phyloP scores from a whole-genome alignment of 2,329 filamentous ascomycete genomes.

The Colletotrichum lupini region DNA sequence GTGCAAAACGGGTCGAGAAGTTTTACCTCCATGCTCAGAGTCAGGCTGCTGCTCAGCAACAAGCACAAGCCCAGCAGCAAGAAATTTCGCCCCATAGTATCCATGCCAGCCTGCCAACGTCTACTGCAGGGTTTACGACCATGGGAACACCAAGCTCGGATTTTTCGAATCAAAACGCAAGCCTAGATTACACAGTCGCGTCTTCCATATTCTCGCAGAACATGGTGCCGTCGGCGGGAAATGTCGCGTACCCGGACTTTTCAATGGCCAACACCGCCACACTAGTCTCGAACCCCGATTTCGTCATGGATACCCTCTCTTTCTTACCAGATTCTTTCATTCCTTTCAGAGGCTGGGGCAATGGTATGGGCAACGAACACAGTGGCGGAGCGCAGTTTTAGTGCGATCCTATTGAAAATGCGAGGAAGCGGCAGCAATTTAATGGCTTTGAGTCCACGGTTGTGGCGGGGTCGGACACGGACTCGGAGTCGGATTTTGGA shows the following conservation, averaged over 20 bases:
- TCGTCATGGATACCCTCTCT: background rate
- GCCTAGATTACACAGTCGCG: constrained; percentile 1
- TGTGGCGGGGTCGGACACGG: constrained; percentile 34
- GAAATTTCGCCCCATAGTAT: background rate
- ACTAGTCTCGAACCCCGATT: background rate
- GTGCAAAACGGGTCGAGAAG: constrained; percentile 28
- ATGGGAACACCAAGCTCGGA: constrained; percentile 9
- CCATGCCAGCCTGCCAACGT: background rate
- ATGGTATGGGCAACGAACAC: background rate
- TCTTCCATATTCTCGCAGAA: constrained; percentile 6
- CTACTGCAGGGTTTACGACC: background rate
- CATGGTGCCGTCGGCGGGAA: background rate
- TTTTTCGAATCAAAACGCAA: background rate
- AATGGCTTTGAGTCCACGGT: background rate
- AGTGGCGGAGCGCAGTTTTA: constrained; percentile 7
- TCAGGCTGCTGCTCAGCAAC: background rate
- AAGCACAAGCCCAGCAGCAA: background rate
- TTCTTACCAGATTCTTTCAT: constrained; percentile 23
- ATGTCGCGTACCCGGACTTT: background rate
- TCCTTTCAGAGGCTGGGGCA: constrained; percentile 23
- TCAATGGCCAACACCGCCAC: background rate
- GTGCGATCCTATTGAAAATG: background rate
- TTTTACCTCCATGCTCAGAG: constrained; percentile 25
- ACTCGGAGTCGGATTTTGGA: constrained; percentile 29
- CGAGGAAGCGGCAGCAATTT: background rate